Evolutionary conservation across 768 basidiomycete species (phyloP), one percentile per base, ranked within the genome.

Genomic region (Podaxis mareebaensis): DNA sequence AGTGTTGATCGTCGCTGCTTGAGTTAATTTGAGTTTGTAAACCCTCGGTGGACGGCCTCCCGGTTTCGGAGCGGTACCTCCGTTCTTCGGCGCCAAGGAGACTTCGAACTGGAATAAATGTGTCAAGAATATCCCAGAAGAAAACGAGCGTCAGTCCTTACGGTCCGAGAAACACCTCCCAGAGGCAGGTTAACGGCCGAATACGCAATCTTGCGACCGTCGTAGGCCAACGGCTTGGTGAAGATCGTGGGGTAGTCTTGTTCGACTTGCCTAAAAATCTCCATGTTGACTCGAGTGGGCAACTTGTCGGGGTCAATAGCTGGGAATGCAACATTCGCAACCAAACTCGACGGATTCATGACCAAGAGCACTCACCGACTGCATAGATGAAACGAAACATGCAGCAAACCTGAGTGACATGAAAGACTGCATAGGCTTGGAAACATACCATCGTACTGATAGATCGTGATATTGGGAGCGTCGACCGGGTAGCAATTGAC

Each of bases 121-220:
- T 11, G 70, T 30, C 39, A 15, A 24, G 10, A 53, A 46, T 4
- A 39, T 36, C 20, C 64, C 28, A 60, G 48, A 49, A 36, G 33
- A 26, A 15, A 0, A 6, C 33, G 60, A 3, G 59, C n/a, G 39
- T 39, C 24, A 48, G 39, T 55, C 15, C 61, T 65, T 67, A 84
- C 89, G 75, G 84, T 87, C 63, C 80, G 80, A 4, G 78, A 80
- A 24, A 79, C 75, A 0, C 68, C 77, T 13, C 83, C 84, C 13
- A 95, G 83, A 0, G 85, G 81, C 4, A 93, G 78, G 52, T 81
- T 75, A 22, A 81, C 77, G 10, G 85, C 74, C 3, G 87, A 77
- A 69, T 90, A 94, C 11, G 81, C 70, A 66, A 91, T 93, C 73
- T 92, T 93, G 42, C 87, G 81, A 0, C 92, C 91, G 64, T 94